Conservation (phyloP, 768 basidiomycete species). For the Naganishia randhawae region DNA sequence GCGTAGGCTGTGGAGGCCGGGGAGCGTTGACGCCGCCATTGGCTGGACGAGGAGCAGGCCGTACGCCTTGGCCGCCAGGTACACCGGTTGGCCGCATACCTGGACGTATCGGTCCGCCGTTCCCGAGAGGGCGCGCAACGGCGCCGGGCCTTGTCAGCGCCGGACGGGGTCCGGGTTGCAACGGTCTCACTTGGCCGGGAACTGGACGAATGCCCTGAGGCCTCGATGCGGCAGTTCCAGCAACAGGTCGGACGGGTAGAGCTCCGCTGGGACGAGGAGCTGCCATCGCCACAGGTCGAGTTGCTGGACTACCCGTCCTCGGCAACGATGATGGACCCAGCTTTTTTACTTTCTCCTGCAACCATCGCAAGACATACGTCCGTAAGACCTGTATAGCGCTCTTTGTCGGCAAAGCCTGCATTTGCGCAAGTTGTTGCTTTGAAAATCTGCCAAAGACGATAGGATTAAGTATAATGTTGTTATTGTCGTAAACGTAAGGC, state of each 20-base stretch:
- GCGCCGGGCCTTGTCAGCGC: background rate
- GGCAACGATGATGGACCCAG: conserved; percentile 36
- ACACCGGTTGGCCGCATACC: conserved; percentile 2
- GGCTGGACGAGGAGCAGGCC: conserved; percentile 7
- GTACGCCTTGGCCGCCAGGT: conserved; percentile 2
- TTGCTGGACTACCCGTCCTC: background rate
- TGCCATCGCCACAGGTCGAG: background rate
- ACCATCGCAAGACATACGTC: conserved; percentile 74
- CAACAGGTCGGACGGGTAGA: background rate
- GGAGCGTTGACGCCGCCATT: background rate
- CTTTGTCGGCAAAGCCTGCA: conserved; percentile 76
- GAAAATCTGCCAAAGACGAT: conserved; percentile 75
- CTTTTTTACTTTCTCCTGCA: conserved; percentile 70
- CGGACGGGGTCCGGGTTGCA: conserved; percentile 8
- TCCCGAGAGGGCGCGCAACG: background rate
- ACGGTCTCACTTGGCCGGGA: background rate
- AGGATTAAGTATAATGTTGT: conserved; percentile 78
- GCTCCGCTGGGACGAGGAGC: background rate
- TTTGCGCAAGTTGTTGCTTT: conserved; percentile 65
- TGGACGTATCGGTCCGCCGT: conserved; percentile 9
- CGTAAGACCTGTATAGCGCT: conserved; percentile 77
- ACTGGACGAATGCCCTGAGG: background rate
- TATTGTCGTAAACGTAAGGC: conserved; percentile 78
- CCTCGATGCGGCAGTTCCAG: background rate
- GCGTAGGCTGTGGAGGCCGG: background rate